Evolutionary conservation across 1,284 basidiomycete species (phyloP), one percentile per base, ranked within the genome.

Genomic region (Cystobasidium sp.): DNA sequence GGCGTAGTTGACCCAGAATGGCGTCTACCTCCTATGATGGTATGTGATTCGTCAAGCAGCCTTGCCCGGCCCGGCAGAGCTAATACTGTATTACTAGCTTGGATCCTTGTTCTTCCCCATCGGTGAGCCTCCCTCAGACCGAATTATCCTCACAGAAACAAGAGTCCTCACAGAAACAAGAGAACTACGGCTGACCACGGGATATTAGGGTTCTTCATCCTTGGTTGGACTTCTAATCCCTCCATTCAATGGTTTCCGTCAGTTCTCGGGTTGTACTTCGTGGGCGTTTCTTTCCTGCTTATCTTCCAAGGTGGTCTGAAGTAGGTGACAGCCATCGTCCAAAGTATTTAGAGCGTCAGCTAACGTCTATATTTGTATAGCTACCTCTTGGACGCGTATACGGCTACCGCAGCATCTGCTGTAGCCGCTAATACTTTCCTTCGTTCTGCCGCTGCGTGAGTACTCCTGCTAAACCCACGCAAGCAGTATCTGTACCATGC

Each of bases 371-470:
- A 1, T 65, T 10, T 47, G 1, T 37, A 31, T 6, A 68, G 37
- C 20, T 62, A 68, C 37, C 77, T 76, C 41, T 59, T 78, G 65
- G 75, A 78, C 46, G 66, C 69, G 7, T 77, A 76, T 51, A 69
- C 71, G 9, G 10, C n/a, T 4, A 68, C 63, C 39, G 64, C 76
- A 14, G 77, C 77, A 6, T 70, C 65, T 39, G 77, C 76, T 18
- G 70, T 76, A 49, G 82, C 82, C 0, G 79, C 79, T 8, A 84
- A 84, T 77, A 83, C 83, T 68, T 83, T 84, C 77, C 78, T 83
- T 52, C 78, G 84, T 44, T 82, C 81, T 1, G 78, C 83, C 58
- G 81, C 83, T 74, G 82, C 81, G 70, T 71, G 24, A 22, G 61
- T 71, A 31, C 31, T 49, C 6, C 14, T 52, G 3, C 10, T 52